Conservation (phyloP, 129 eudicot species). For the Apium graveolens region DNA sequence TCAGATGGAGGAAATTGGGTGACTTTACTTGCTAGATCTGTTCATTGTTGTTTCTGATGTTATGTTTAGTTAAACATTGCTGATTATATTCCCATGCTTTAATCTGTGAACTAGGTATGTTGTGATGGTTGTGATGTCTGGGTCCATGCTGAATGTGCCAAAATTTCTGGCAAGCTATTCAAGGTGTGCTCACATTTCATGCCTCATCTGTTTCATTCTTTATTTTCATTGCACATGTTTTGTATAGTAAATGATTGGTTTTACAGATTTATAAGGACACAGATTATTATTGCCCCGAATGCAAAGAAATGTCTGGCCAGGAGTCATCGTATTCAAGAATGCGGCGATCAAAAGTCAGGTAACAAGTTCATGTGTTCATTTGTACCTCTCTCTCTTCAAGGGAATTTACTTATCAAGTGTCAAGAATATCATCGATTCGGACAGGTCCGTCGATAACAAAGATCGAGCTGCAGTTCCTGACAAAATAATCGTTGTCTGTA, state of each 20-base stretch:
- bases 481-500: conserved; percentile 63
- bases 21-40: conserved; percentile 21
- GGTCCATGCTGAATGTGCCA: conserved; percentile 92
- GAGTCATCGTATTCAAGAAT: conserved; percentile 20
- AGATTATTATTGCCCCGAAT: conserved; percentile 79
- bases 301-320: conserved; percentile 41
- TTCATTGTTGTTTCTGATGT: neutral
- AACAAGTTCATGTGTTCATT: neutral
- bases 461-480: conserved; percentile 44
- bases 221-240: conserved; percentile 1
- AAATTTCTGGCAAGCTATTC: conserved; percentile 41
- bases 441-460: conserved; percentile 33
- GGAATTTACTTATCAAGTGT: neutral
- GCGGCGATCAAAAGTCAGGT: conserved; percentile 38
- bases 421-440: neutral
- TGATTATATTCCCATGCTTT: conserved; percentile 11
- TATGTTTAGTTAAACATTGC: neutral
- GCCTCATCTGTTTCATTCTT: conserved; percentile 10
- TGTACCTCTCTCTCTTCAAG: neutral
- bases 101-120: conserved; percentile 46
- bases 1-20: conserved; percentile 98
- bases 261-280: conserved; percentile 46
- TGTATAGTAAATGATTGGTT: conserved; percentile 13
- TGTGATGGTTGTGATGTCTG: conserved; percentile 99
- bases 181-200: conserved; percentile 39